Base-by-base conservation (phyloP, 768 basidiomycete species). In the Mycena crocata region DNA sequence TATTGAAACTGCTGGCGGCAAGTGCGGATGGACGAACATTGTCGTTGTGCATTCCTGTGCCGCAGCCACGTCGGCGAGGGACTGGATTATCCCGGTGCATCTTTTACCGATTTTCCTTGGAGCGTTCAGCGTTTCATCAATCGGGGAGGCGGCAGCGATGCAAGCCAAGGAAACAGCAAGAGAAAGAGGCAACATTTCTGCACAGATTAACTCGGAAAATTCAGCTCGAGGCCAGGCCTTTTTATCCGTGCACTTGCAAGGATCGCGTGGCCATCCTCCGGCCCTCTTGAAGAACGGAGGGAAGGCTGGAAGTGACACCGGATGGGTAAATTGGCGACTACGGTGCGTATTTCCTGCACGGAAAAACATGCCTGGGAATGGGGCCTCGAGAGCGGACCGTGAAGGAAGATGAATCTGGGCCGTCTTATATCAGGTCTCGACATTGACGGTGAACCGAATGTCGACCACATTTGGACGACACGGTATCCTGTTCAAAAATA, bases 1-100 rank as follows among this genome's bases (percentile, higher is more conserved):
- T 45, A 17, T 31, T 23, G 8, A n/a, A 40, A 31, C 7, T 2
- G 14, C 21, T 3, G 14, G 3, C 21, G 28, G 14, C 13, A n/a
- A 4, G 9, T n/a, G 30, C 1, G 30, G 24, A 19, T 26, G 15
- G 35, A 56, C 65, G 10, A 37, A 66, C 65, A 28, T 56, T 61
- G 23, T 66, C 12, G 65, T 66, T 1, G 34, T 39, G 31, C 65
- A 66, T 44, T 50, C 45, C 40, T 66, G 12, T 2, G 65, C 65
- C 26, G 65, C 65, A 24, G 65, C 59, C 15, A 66, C 65, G 24
- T 66, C 65, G 14, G 65, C 58, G 24, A 66, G 59, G 15, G 65
- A 66, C 44, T 61, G 37, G 13, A 66, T 66, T 6, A 7, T 55
- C 13, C 65, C 65, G 0, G 65, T 66, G 59, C 65, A 66, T 17